Conservation (phyloP, 2,329 filamentous ascomycete species). For the Aspergillus intermedius region DNA sequence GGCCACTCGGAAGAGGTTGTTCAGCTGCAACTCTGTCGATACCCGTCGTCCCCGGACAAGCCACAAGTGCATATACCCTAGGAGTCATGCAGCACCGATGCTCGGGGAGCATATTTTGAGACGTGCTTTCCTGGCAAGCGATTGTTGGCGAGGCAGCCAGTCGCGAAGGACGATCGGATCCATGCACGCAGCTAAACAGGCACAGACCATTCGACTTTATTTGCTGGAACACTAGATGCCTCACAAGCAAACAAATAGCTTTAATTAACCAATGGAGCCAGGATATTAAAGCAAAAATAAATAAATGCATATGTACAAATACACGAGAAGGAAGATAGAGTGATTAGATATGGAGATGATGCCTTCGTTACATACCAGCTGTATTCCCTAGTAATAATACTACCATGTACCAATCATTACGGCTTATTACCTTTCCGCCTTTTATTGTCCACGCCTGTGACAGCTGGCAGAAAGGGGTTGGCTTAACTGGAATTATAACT, state of each 20-base stretch:
- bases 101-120: not conserved
- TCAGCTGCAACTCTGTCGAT: not conserved
- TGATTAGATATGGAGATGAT: too few species aligned
- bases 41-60: not conserved
- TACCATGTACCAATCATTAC: not conserved
- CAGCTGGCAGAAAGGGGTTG: not conserved
- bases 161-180: constrained; percentile 1
- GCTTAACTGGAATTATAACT: not conserved
- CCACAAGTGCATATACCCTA: not conserved
- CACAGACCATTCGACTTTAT: too few species aligned
- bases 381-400: not conserved
- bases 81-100: not conserved
- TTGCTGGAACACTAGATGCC: too few species aligned
- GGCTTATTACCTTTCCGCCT: not conserved
- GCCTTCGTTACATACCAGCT: not conserved
- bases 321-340: too few species aligned
- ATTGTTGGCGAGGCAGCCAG: constrained; percentile 18
- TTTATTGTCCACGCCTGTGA: not conserved
- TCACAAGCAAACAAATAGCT: too few species aligned
- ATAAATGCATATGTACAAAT: too few species aligned
- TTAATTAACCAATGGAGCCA: too few species aligned
- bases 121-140: constrained; percentile 1
- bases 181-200: not conserved
- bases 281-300: too few species aligned
- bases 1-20: not conserved